Conservation (phyloP, 2,329 filamentous ascomycete species). For the Hypoxylon sp. region DNA sequence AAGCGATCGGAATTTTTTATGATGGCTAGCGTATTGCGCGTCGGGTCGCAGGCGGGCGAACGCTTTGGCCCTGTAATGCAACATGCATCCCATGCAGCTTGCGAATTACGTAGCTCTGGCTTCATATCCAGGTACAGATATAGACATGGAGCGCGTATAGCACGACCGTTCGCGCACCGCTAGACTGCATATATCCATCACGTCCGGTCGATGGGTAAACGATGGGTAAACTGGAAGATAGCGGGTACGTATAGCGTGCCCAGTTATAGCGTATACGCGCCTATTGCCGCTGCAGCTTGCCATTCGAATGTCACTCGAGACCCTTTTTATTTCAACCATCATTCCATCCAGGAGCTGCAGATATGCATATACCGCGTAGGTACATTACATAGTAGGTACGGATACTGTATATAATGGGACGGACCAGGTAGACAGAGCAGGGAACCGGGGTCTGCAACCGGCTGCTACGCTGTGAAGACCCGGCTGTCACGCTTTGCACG, state of each 20-base stretch:
- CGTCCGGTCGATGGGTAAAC: no score
- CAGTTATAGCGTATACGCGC: neutral
- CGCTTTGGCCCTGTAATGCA: no score
- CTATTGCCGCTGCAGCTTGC: no score
- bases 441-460: conserved; percentile 14
- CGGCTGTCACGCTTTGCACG: conserved; percentile 20
- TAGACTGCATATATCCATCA: neutral
- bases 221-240: neutral
- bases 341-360: no score
- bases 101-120: neutral
- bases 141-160: no score
- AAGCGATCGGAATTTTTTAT: conserved; percentile 14
- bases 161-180: no score
- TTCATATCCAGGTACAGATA: neutral
- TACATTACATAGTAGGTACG: no score
- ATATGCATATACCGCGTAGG: no score
- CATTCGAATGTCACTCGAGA: no score
- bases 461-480: conserved; percentile 26
- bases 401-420: no score
- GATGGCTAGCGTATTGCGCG: neutral
- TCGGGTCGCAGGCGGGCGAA: conserved; percentile 2
- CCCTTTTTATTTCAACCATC: no score
- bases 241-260: neutral
- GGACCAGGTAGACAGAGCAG: neutral
- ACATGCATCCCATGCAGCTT: no score